A percentile compares a stretch with the other conserved stretches of the same genome.
phyloP scores from a whole-genome alignment of 306 rosid species.

The Oemleria cerasiformis region DNA sequence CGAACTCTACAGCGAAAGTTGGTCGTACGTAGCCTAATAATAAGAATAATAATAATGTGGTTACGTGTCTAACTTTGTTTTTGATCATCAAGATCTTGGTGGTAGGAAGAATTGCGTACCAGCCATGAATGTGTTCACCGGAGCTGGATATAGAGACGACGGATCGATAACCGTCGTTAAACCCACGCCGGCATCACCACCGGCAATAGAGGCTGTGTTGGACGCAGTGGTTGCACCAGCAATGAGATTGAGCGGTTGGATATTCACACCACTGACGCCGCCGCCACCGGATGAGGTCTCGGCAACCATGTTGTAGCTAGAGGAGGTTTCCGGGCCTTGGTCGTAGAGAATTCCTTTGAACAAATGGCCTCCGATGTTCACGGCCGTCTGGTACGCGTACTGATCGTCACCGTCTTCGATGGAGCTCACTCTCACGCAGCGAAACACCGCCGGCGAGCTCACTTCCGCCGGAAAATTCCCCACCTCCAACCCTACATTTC shows the following conservation, averaged over 20 bases:
- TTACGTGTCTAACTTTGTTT: not conserved
- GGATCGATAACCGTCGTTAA: conserved; percentile 51
- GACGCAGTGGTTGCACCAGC: conserved; percentile 17
- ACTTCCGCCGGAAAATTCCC: conserved; percentile 68
- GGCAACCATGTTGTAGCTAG: conserved; percentile 20
- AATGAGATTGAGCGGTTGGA: conserved; percentile 55
- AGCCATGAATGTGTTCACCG: conserved; percentile 73
- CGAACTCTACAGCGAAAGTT: not conserved
- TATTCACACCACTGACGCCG: conserved; percentile 17
- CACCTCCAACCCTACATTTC: conserved; percentile 56
- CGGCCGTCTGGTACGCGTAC: conserved; percentile 87
- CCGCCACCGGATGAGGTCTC: conserved; percentile 56
- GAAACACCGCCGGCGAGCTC: conserved; percentile 63
- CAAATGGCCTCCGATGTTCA: conserved; percentile 85
- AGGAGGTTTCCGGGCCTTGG: conserved; percentile 57
- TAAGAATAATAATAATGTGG: conserved; percentile 21
- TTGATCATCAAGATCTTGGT: conserved; percentile 71
- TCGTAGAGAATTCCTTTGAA: conserved; percentile 86
- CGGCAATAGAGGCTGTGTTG: conserved; percentile 4
- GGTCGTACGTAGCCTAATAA: conserved; percentile 1
- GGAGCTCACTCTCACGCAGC: conserved; percentile 72
- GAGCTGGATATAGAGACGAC: conserved; percentile 58
- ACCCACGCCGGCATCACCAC: conserved; percentile 28
- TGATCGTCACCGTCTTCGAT: conserved; percentile 73
- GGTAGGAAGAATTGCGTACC: conserved; percentile 99